Percentiles rank a stretch among this genome's conserved stretches.
These are phyloP conservation scores for Crithidia acanthocephali DNA, from an alignment of 208 protist species.

Conservation along the genomic window DNA sequence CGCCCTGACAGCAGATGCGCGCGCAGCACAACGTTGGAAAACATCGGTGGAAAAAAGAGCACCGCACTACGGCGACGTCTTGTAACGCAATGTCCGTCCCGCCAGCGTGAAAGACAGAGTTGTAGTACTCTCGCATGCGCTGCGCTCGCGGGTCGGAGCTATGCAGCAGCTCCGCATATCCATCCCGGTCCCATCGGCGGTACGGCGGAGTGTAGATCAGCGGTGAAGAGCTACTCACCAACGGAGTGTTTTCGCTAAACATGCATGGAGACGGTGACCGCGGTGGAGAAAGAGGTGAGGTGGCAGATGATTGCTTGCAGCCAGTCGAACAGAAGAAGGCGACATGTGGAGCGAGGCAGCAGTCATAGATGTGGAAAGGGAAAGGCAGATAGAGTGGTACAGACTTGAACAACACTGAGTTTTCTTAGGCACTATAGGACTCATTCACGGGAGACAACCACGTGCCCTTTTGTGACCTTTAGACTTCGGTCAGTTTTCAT, in stretches of 20 bases:
- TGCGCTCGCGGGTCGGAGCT: not conserved
- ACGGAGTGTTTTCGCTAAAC: constrained; percentile 31
- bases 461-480: too few species aligned
- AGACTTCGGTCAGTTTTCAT: too few species aligned
- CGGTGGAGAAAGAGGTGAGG: not conserved
- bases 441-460: too few species aligned
- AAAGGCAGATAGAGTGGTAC: not conserved
- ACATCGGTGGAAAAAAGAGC: constrained; percentile 29
- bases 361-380: not conserved
- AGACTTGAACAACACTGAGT: not conserved
- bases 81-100: constrained; percentile 46
- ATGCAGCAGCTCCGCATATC: not conserved
- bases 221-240: constrained; percentile 18
- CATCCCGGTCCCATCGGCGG: not conserved
- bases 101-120: constrained; percentile 34
- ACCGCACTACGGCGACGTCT: constrained; percentile 42
- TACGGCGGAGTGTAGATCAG: constrained; percentile 16
- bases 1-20: constrained; percentile 45
- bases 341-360: not conserved
- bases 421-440: too few species aligned
- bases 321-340: not conserved
- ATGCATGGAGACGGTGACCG: constrained; percentile 9
- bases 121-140: constrained; percentile 33
- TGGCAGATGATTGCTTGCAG: not conserved
- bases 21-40: constrained; percentile 24